Conservation (phyloP, 352 stramenopile genomes). For the Globisporangium barbulae region DNA sequence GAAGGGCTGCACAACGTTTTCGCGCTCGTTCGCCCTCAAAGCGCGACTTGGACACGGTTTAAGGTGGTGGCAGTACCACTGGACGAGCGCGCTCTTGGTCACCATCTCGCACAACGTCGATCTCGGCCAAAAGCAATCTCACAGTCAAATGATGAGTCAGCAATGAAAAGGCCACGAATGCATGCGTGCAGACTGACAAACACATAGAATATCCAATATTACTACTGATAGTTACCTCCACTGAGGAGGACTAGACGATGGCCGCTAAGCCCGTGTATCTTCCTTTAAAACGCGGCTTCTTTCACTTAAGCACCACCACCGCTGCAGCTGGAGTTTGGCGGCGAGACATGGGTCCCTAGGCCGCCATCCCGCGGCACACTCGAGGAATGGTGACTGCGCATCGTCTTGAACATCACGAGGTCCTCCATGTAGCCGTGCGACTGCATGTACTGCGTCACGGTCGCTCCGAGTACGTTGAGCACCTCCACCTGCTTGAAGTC, state of each 20-base stretch:
- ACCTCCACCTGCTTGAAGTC: conserved; percentile 85
- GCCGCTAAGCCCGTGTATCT: too few species aligned
- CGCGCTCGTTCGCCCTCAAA: conserved; percentile 19
- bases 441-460: conserved; percentile 87
- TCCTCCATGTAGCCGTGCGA: conserved; percentile 79
- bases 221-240: conserved; percentile 12
- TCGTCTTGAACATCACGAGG: conserved; percentile 60
- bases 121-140: conserved; percentile 4
- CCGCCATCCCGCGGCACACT: conserved; percentile 1
- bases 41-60: background rate
- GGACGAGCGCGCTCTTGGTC: background rate
- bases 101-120: conserved; percentile 9
- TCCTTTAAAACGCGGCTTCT: conserved; percentile 77
- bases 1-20: conserved; percentile 26
- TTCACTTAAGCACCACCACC: conserved; percentile 38
- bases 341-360: background rate
- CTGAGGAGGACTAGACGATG: background rate
- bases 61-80: too few species aligned
- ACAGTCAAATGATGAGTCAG: conserved; percentile 12
- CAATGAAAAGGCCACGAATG: background rate
- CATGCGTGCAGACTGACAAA: background rate
- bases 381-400: conserved; percentile 19
- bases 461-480: conserved; percentile 84
- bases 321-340: conserved; percentile 1
- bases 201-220: conserved; percentile 17